Evolutionary conservation across 257 asterid genomes (phyloP), one percentile per base, ranked within the genome.

Genomic region (Plantago major): DNA sequence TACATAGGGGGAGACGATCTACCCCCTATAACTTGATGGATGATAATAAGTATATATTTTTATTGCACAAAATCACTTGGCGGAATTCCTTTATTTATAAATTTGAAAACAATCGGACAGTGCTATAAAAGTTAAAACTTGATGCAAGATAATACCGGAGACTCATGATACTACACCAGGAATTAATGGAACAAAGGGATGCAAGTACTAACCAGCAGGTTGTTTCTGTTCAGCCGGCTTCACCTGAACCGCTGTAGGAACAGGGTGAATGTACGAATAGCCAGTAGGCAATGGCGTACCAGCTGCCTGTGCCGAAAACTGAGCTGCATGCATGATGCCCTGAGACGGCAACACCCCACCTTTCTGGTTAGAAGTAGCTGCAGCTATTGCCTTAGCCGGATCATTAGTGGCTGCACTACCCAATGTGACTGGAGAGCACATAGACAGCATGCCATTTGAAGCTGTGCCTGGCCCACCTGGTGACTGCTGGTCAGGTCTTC

Each of bases 381-480:
- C 90, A 22, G 95, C 95, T 16, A 86, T 81, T 37, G 97, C 96
- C 71, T 89, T 92, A 30, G 96, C 86, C 1, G 99, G 99, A 76
- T 92, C 97, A 12, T 81, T 82, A 1, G 95, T 86, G 68, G 64
- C 72, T 13, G 82, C 65, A 51, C 83, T 74, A 26, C 78, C 57
- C 42, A 71, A 45, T 1, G 86, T 65, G 15, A 63, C 85, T 22
- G 85, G 73, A 69, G 80, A 67, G 55, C 76, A 72, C 42, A 85
- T 46, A 0, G 94, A 78, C 51, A 86, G 47, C 68, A 74, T 70
- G 60, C 92, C 95, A 47, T 69, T 57, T 8, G 90, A 71, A 7
- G 88, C 69, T 0, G 77, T 56, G 0, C 70, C 68, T 0, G 79
- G 75, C 49, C 79, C 76, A 42, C 81, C 84, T 0, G 65, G 76